Base-by-base conservation (phyloP, 768 basidiomycete species). In the Lentinula sp. region DNA sequence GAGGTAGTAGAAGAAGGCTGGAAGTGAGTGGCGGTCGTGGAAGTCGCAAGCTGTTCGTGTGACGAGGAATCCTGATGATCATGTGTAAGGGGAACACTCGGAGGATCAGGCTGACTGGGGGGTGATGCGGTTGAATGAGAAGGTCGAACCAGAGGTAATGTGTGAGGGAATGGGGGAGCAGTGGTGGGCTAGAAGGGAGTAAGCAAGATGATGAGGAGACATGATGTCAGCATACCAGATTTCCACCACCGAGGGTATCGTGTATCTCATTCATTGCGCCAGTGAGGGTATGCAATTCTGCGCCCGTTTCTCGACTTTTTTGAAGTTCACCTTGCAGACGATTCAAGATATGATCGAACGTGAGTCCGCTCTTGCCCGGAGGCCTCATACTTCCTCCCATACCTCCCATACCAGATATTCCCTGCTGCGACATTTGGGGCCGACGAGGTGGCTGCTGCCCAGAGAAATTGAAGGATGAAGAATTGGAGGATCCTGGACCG, bases 241-340 rank as follows among this genome's bases (percentile, higher is more conserved):
- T 66, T 39, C 84, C 81, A 2, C 96, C 96, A 37, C 90, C 89
- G 5, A 99, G 77, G 0, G 91, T 94, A 66, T 97, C 93, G 62
- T 93, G 88, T 48, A 98, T 91, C n/a, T 97, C 94, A 45, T 78
- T 84, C 84, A 99, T 92, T 4, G 90, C 81, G 11, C 82, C 82
- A 15, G 84, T 88, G 35, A 98, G 75, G 0, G 83, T 83, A 63
- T 87, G 84, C 3, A 99, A 78, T 69, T 98, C 95, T 0, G 87
- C 80, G 13, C 93, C 92, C 0, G 95, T 97, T 69, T 98, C 96
- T 16, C 93, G 85, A 68, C 92, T 94, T 76, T 96, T 97, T 75
- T 91, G 89, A n/a, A 98, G 84, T 70, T 98, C 95, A 64, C 87
- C 86, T 70, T 98, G 95, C 2, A 98, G 77, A 39, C 92, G 84